These are phyloP conservation scores for Haplosporangium sp. DNA, from an alignment of 371 early-diverging fungal genomes.

Conservation along the genomic window DNA sequence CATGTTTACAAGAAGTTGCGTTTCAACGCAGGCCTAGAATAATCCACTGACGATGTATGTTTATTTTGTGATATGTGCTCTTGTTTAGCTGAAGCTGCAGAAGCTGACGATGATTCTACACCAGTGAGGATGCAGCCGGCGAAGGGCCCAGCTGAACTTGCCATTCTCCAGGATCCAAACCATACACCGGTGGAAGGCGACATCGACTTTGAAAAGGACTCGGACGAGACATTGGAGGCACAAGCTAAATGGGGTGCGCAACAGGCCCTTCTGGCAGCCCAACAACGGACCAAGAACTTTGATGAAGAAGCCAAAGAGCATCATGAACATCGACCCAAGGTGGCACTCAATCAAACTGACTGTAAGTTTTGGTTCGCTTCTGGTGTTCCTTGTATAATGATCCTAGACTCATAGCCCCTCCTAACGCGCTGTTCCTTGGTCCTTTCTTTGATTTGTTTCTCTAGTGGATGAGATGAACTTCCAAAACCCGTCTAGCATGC, in stretches of 20 bases:
- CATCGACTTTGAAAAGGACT: conserved; percentile 82
- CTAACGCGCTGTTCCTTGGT: neutral
- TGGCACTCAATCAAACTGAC: conserved; percentile 64
- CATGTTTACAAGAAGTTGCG: no score
- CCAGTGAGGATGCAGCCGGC: conserved; percentile 39
- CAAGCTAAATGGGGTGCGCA: conserved; percentile 83
- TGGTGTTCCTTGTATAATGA: no score
- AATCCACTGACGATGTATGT: no score
- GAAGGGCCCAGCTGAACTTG: conserved; percentile 21
- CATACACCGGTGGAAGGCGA: conserved; percentile 59
- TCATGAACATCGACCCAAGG: conserved; percentile 59
- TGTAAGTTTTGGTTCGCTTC: conserved; percentile 57
- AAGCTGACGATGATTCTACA: conserved; percentile 40
- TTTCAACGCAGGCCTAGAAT: no score
- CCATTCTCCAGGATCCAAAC: conserved; percentile 37
- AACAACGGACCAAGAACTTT: conserved; percentile 76
- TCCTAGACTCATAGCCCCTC: no score
- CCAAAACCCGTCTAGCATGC: conserved; percentile 84
- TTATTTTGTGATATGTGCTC: neutral
- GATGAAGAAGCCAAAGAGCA: conserved; percentile 71
- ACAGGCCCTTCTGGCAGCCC: conserved; percentile 81
- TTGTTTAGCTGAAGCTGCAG: conserved; percentile 61
- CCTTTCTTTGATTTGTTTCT: conserved; percentile 1
- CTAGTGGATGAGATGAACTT: conserved; percentile 85
- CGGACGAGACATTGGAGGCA: conserved; percentile 74